Evolutionary conservation across 2,329 filamentous ascomycete genomes (phyloP), one percentile per base, ranked within the genome.

Genomic region (Hymenoscyphus repandus): DNA sequence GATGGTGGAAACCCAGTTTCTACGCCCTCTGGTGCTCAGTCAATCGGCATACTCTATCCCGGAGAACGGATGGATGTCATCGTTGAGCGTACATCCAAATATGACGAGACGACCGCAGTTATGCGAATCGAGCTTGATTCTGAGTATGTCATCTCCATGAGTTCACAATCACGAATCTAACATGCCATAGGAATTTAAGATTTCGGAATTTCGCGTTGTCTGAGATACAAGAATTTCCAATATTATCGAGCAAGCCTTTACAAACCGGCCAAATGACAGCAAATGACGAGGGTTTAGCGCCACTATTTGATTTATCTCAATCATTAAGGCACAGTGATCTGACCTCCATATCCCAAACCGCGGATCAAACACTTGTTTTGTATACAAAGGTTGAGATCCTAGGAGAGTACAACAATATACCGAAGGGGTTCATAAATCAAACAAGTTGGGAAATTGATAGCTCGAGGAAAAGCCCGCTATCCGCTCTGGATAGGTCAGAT

Each of bases 31-130:
- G 37, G 55, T 27, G 58, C 64, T n/a, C 62, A 62, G 41, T 68
- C 66, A 1, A 53, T 67, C 12, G 71, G 72, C 4, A 64, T 70
- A 33, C 17, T 52, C 18, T 52, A 52, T 20, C 20, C 71, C 1
- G 72, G 72, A 9, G 71, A 75, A 50, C 66, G 73, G 33, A 69
- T 73, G 57, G 71, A 74, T 51, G 56, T 73, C 51, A 59, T 70
- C 20, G 12, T 49, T 12, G 40, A 49, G 31, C 40, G 40, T 20
- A 27, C 22, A 5, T 10, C n/a, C 15, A 5, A 31, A 1, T 39
- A 40, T n/a, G 22, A 51, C 18, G 22, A 43, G 15, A 39, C 15
- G 1, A 45, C 36, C 5, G 5, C 63, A 15, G 32, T 31, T 15
- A 7, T 53, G 12, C 30, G n/a, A 31, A 49, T 56, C 11, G 30